Evolutionary conservation across 2,329 filamentous ascomycete genomes (phyloP).

Genomic region (Ascochyta clinopodiicola): DNA sequence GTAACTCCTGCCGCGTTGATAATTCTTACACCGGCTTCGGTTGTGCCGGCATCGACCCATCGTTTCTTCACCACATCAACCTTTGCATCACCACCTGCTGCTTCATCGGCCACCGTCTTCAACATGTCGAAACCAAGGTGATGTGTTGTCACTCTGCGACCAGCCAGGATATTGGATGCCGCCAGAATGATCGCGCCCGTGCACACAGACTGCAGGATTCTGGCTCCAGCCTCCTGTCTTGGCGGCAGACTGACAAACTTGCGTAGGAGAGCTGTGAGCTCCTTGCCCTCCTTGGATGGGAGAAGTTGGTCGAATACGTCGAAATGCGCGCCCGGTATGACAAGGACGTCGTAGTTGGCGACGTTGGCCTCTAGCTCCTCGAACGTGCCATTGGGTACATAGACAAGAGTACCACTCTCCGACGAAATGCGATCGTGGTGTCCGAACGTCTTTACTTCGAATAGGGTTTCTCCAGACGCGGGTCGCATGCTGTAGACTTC

Average conservation of each 20-base stretch:
- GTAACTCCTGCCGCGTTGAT: slow-evolving; percentile 45
- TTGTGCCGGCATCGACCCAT: slow-evolving; percentile 43
- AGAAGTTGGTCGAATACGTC: slow-evolving; percentile 35
- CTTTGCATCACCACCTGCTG: slow-evolving; percentile 35
- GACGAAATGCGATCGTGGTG: slow-evolving; percentile 31
- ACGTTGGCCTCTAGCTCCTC: slow-evolving; percentile 35
- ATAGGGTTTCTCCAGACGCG: slow-evolving; percentile 36
- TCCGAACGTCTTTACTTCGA: slow-evolving; percentile 46
- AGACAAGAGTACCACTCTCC: slow-evolving; percentile 33
- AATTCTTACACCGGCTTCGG: slow-evolving; percentile 40
- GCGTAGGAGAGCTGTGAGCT: slow-evolving; percentile 26
- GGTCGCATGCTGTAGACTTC: slow-evolving; percentile 46
- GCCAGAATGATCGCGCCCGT: slow-evolving; percentile 50
- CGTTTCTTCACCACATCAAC: slow-evolving; percentile 36
- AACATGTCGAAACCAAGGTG: slow-evolving; percentile 40
- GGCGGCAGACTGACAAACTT: slow-evolving; percentile 33
- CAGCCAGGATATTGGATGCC: slow-evolving; percentile 45
- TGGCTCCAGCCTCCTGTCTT: slow-evolving; percentile 27
- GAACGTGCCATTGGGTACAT: slow-evolving; percentile 42
- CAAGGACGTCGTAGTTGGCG: slow-evolving; percentile 47
- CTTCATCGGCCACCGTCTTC: slow-evolving; percentile 37
- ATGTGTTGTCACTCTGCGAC: slow-evolving; percentile 50
- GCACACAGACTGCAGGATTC: slow-evolving; percentile 51
- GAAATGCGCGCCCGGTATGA: slow-evolving; percentile 48
- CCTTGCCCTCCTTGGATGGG: slow-evolving; percentile 25